These are phyloP conservation scores for Ogataea paradorogensis DNA, from an alignment of 805 yeast genomes.

Conservation along the genomic window DNA sequence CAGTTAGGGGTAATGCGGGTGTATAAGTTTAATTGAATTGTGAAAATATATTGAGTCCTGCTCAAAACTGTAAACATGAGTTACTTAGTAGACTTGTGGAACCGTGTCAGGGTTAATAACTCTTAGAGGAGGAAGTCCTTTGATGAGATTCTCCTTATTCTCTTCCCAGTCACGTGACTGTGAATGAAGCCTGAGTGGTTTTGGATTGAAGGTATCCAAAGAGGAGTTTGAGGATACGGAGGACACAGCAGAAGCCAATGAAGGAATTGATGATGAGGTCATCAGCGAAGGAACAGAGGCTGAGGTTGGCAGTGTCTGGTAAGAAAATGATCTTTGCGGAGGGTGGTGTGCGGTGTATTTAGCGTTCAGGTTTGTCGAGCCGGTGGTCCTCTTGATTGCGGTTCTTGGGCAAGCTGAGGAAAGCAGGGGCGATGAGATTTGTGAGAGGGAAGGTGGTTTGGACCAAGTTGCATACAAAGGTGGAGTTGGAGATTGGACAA, in stretches of 20 bases:
- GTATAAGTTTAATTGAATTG: conserved; percentile 8
- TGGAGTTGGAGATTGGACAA: conserved; percentile 11
- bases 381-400: conserved; percentile 15
- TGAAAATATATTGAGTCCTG: conserved; percentile 11
- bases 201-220: conserved; percentile 16
- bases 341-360: conserved; percentile 11
- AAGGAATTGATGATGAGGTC: conserved; percentile 34
- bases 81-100: conserved; percentile 1
- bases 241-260: conserved; percentile 14
- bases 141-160: conserved; percentile 14
- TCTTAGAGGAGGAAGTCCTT: conserved; percentile 8
- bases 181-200: conserved; percentile 18
- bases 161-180: conserved; percentile 9
- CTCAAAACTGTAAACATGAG: conserved; percentile 9
- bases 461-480: conserved; percentile 14
- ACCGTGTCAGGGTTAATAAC: conserved; percentile 12
- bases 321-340: conserved; percentile 18
- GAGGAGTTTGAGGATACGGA: conserved; percentile 20
- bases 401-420: conserved; percentile 7
- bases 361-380: conserved; percentile 14
- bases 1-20: conserved; percentile 26
- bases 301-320: conserved; percentile 32
- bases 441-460: conserved; percentile 10
- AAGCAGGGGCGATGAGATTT: conserved; percentile 14
- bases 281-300: conserved; percentile 36